Evolutionary conservation across 306 rosid genomes (phyloP), one percentile per base, ranked within the genome.

Genomic region (Inga leiocalycina): DNA sequence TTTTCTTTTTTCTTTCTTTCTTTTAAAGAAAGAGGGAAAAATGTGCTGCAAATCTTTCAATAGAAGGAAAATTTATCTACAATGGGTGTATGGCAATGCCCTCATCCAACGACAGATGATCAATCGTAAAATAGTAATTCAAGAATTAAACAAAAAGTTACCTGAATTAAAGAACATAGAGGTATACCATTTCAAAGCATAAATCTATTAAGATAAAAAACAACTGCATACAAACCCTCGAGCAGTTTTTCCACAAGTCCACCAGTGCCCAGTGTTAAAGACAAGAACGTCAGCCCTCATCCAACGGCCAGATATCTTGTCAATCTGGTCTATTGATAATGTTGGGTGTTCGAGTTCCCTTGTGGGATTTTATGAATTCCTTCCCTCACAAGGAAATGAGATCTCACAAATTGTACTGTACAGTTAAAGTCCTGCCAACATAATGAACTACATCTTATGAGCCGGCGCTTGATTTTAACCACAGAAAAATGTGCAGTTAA

Each of bases 251-350:
- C 99, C 99, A 91, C 94, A 97, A 85, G 95, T 56, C 99, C 98
- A 97, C 99, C 99, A 94, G 82, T 97, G 99, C 69, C 97, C 99
- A 20, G 99, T 94, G 86, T 97, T 97, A 79, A 97, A 92, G 88
- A 97, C 89, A 45, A 97, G 97, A 90, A 97, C 92, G 88, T 94
- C 92, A 86, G 97, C 98, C 75, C 84, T 89, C 88, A 84, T 89
- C 99, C 98, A 94, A 30, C 97, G 97, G 20, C 81, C 54, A 39
- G 95, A 84, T 30, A 91, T 88, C 86, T 94, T 94, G 93, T 97
- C 99, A 76, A 97, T 94, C 81, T 79, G 92, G 87, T 97, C 98
- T 14, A 96, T 90, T 54, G 99, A 91, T 48, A 96, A 89, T 72
- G 97, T 96, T 24, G 99, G 99, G 34, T 32, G 79, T 92, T 96